Conservation (phyloP, 1,284 basidiomycete genomes). For the Tilletia walkeri region DNA sequence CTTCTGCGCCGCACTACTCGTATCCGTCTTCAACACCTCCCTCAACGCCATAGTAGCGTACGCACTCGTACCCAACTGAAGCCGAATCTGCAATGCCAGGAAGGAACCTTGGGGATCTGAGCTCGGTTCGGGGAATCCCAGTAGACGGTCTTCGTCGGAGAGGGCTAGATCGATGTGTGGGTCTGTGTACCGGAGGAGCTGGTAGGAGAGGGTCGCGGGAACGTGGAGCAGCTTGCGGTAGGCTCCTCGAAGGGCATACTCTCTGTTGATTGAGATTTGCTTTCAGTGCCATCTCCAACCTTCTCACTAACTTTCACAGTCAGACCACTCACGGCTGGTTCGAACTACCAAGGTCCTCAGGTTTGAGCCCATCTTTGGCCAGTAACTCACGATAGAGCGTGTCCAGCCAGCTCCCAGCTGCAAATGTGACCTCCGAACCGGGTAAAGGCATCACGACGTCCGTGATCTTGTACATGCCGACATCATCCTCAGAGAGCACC, state of each 20-base stretch:
- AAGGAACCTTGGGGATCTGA: constrained; percentile 21
- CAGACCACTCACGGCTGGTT: constrained; percentile 71
- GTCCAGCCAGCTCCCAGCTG: constrained; percentile 68
- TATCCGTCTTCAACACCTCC: constrained; percentile 52
- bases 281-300: not conserved
- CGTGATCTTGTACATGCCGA: constrained; percentile 74
- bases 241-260: constrained; percentile 86
- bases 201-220: constrained; percentile 77
- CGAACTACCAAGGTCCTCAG: constrained; percentile 69
- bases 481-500: constrained; percentile 71
- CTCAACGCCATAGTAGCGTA: constrained; percentile 54
- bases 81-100: constrained; percentile 44
- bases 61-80: constrained; percentile 45
- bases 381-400: constrained; percentile 80
- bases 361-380: constrained; percentile 78
- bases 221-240: constrained; percentile 87
- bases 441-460: constrained; percentile 95
- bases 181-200: constrained; percentile 82
- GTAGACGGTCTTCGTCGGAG: constrained; percentile 86
- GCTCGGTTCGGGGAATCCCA: constrained; percentile 53
- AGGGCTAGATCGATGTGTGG: constrained; percentile 85
- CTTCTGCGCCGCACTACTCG: constrained; percentile 38
- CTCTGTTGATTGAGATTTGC: constrained; percentile 60
- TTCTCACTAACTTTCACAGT: not conserved
- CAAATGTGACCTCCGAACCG: constrained; percentile 71